Evolutionary conservation across 768 basidiomycete species (phyloP).

Genomic region (Basidioascus undulatus): DNA sequence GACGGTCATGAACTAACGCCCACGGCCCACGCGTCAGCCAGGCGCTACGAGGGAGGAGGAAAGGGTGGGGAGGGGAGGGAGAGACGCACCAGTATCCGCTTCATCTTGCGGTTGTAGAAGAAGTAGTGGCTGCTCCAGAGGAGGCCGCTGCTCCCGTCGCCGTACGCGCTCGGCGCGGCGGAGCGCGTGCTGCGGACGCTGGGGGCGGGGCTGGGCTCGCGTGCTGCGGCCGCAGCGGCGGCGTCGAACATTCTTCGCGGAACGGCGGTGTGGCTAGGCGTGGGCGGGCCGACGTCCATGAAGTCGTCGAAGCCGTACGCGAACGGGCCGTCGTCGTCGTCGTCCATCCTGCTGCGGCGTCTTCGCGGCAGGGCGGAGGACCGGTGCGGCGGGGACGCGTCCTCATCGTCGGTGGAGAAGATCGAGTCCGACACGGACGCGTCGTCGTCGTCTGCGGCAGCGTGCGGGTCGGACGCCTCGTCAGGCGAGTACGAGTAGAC

Average conservation of each 20-base stretch:
- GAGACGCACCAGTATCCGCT: conserved; percentile 77
- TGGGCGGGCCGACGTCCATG: conserved; percentile 9
- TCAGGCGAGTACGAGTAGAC: conserved; percentile 87
- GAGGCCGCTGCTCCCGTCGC: conserved; percentile 31
- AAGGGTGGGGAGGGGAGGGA: no score
- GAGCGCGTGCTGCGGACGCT: no score
- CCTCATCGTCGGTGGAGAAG: conserved; percentile 16
- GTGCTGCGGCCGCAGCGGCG: not conserved
- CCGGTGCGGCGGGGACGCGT: conserved; percentile 5
- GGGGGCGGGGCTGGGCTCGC: no score
- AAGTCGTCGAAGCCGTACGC: conserved; percentile 48
- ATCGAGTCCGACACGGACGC: no score
- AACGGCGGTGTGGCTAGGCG: conserved; percentile 18
- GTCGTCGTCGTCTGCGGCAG: conserved; percentile 21
- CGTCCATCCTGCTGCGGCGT: conserved; percentile 28
- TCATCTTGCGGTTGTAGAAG: conserved; percentile 77
- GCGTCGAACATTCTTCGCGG: not conserved
- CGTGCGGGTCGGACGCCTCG: conserved; percentile 82
- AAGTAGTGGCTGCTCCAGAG: conserved; percentile 85
- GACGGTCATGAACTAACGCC: no score
- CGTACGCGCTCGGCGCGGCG: not conserved
- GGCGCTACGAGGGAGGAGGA: no score
- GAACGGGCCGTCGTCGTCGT: conserved; percentile 47
- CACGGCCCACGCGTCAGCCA: no score
- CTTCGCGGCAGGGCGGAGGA: conserved; percentile 27